These are phyloP conservation scores for Metschnikowia kofuensis DNA, from an alignment of 805 yeast genomes.

Conservation along the genomic window DNA sequence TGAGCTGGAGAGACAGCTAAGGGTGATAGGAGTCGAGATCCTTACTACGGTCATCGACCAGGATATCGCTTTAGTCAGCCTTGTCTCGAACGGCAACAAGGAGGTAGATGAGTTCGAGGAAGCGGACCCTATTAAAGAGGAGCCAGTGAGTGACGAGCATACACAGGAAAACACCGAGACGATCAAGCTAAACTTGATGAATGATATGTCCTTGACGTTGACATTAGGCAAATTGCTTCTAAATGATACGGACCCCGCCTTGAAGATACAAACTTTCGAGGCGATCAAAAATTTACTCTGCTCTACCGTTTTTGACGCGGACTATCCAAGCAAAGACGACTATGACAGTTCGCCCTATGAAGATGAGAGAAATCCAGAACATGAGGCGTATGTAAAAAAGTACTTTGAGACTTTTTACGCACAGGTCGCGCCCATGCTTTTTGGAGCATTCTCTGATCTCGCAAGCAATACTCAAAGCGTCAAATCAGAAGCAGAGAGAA, in stretches of 20 bases:
- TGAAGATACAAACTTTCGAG: conserved; percentile 80
- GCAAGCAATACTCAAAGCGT: conserved; percentile 11
- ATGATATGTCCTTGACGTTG: conserved; percentile 57
- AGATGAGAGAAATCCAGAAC: neutral
- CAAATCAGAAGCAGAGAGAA: conserved; percentile 2
- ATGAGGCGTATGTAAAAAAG: conserved; percentile 28
- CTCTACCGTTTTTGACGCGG: conserved; percentile 30
- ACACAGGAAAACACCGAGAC: conserved; percentile 18
- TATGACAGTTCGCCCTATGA: neutral
- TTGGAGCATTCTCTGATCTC: conserved; percentile 44
- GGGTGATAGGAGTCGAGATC: conserved; percentile 76
- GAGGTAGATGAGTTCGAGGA: conserved; percentile 23
- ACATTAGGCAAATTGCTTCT: conserved; percentile 58
- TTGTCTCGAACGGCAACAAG: conserved; percentile 25
- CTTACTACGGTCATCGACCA: conserved; percentile 80
- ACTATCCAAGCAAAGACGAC: conserved; percentile 9
- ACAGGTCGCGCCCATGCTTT: conserved; percentile 57
- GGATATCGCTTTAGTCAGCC: conserved; percentile 62
- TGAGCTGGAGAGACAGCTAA: conserved; percentile 44
- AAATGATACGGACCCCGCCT: conserved; percentile 63
- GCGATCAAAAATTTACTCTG: conserved; percentile 75
- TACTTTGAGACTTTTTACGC: conserved; percentile 62
- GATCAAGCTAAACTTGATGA: conserved; percentile 36
- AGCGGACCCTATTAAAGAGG: conserved; percentile 1
- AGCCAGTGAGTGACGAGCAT: conserved; percentile 9